Evolutionary conservation across 208 protist genomes (phyloP).

Genomic region (Leishmania tarentolae): DNA sequence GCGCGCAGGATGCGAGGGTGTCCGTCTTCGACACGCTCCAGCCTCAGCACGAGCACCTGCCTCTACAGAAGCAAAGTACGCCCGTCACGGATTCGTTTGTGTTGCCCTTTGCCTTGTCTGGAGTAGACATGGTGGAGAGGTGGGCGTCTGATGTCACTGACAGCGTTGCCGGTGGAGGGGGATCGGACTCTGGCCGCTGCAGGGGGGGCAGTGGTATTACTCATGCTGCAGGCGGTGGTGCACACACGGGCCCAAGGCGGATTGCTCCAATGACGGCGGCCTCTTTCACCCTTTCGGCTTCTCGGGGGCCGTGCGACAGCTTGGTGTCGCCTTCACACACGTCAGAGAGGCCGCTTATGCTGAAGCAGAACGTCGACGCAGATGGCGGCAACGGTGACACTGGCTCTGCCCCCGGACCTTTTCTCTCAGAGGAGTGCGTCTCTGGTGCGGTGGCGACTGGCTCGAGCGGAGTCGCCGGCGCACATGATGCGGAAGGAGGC

Average conservation of each 20-base stretch:
- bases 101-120: background rate
- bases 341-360: background rate
- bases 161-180: background rate
- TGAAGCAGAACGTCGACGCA: background rate
- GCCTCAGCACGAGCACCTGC: background rate
- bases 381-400: background rate
- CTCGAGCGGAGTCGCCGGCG: background rate
- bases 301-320: background rate
- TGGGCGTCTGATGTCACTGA: background rate
- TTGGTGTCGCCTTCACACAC: background rate
- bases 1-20: constrained; percentile 18
- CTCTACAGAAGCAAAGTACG: background rate
- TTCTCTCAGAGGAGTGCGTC: background rate
- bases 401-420: background rate
- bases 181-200: background rate
- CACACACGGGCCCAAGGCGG: background rate
- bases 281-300: background rate
- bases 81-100: background rate
- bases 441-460: background rate
- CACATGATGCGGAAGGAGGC: background rate
- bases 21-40: constrained; percentile 10
- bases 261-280: background rate
- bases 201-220: background rate
- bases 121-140: background rate
- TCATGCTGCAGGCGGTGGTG: background rate